Base-by-base conservation (phyloP, 2,329 filamentous ascomycete genomes). In the Pyricularia pennisetigena region DNA sequence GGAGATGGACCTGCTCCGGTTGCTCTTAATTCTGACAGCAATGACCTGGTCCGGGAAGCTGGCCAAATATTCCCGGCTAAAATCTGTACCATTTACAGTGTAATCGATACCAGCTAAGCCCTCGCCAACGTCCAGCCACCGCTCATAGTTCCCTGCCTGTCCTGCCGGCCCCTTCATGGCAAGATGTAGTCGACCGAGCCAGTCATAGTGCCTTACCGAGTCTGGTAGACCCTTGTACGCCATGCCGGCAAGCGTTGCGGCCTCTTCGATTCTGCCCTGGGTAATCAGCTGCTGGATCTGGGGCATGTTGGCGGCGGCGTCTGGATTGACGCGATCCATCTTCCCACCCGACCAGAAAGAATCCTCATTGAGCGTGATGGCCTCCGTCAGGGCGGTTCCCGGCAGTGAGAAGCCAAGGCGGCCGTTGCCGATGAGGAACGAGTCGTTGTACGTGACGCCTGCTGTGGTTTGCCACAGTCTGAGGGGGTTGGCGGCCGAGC, bases 381-480 rank as follows among this genome's bases (percentile, higher is more conserved):
- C 71, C 68, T 81, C 79, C 3, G 74, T 76, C 41, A 74, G 70
- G 12, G 78, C 76, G 64, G 75, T 74, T 23, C 79, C 79, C 69
- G 79, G 78, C 28, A 81, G 71, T 78, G 80, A 80, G 57, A 65
- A 68, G 24, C 69, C 69, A 14, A 70, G 66, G 59, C 79, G 76
- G n/a, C 80, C 80, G 69, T 81, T 82, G 9, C 80, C 79, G 66
- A 83, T 76, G 24, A 79, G 80, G 2, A 81, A 71, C 24, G 79
- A 81, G 75, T 74, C 82, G 26, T 69, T 65, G 64, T 23, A 65
- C 12, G 30, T 49, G 16, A 65, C 29, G 10, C 64, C 64, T 14
- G 64, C n/a, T 1, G 30, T 1, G 30, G 30, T 65, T 16, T 65
- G 64, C 64, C 64, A 65, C 8, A 65, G 29, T 14, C 64, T 16